phyloP scores from a whole-genome alignment of 306 rosid species.

The Rosa lucieae region DNA sequence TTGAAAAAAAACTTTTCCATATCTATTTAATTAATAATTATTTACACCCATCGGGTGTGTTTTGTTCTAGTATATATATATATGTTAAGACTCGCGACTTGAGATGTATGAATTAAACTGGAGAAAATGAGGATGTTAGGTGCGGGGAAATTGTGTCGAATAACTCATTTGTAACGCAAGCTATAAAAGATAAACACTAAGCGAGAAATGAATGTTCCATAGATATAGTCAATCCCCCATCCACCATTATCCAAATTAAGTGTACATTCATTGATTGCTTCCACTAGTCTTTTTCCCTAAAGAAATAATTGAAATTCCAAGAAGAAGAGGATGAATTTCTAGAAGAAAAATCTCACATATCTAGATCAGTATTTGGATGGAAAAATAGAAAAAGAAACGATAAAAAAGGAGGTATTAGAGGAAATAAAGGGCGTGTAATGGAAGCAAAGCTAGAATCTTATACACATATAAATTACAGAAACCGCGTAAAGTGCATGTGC shows the following conservation, averaged over 20 bases:
- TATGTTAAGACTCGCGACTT: too few relatives aligned
- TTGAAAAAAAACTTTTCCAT: too few relatives aligned
- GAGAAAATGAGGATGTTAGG: too few relatives aligned
- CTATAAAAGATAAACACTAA: too few relatives aligned
- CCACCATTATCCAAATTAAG: background rate
- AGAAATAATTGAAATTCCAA: background rate
- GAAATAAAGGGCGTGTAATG: slow-evolving; percentile 40
- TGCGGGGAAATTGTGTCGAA: too few relatives aligned
- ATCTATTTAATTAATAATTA: too few relatives aligned
- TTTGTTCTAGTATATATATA: too few relatives aligned
- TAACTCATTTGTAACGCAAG: too few relatives aligned
- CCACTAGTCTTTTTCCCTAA: too few relatives aligned
- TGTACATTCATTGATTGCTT: background rate
- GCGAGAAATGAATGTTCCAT: background rate
- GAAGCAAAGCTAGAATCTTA: slow-evolving; percentile 50
- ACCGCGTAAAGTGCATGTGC: slow-evolving; percentile 78
- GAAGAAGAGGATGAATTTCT: background rate
- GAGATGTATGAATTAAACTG: too few relatives aligned
- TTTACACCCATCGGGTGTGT: too few relatives aligned
- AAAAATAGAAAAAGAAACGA: background rate
- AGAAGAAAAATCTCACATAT: background rate
- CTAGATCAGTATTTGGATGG: slow-evolving; percentile 2
- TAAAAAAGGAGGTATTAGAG: background rate
- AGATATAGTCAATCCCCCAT: background rate
- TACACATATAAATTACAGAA: slow-evolving; percentile 33